Evolutionary conservation across 2,329 filamentous ascomycete genomes (phyloP), one percentile per base, ranked within the genome.

Genomic region (Albifimbria verrucaria): DNA sequence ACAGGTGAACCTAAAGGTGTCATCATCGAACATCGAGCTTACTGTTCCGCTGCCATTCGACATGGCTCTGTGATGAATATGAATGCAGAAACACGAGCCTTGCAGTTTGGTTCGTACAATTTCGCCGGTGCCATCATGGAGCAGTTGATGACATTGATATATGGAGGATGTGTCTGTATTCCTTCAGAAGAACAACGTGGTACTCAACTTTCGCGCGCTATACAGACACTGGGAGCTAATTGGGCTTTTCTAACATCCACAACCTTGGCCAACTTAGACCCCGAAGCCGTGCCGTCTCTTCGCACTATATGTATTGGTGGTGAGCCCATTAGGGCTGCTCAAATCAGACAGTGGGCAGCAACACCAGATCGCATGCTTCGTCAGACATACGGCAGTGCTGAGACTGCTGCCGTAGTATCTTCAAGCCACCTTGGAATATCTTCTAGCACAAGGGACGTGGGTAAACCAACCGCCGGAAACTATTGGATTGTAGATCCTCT

Each of bases 1-100:
- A 79, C 77, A 1, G 77, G 77, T 6, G 65, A 67, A 36, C 77
- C 76, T 6, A 80, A 79, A 62, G 76, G 75, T 41, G 72, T 77
- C 21, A 67, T 76, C 17, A 52, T 63, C 32, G 48, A 55, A 0
- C 51, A 54, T n/a, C 17, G 17, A 12, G 7, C 12, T 36, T 36
- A 20, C 41, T 46, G 25, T n/a, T 39, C 45, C 17, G 7, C 24
- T 39, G 50, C 25, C 26, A 36, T 39, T 42, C 28, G 23, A 12
- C 44, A 47, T 10, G 44, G 21, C 9, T 15, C 21, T 4, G 17
- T 10, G 20, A 24, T 26, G 44, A 47, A 47, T 18, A 47, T 28
- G 45, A 22, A 11, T 49, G 48, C 22, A 7, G 20, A 48, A 9
- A 23, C 32, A 17, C 43, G 52, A 3, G 48, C 47, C 4, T 26